Base-by-base conservation (phyloP, 2,329 filamentous ascomycete species). In the Teratosphaeria nubilosa region DNA sequence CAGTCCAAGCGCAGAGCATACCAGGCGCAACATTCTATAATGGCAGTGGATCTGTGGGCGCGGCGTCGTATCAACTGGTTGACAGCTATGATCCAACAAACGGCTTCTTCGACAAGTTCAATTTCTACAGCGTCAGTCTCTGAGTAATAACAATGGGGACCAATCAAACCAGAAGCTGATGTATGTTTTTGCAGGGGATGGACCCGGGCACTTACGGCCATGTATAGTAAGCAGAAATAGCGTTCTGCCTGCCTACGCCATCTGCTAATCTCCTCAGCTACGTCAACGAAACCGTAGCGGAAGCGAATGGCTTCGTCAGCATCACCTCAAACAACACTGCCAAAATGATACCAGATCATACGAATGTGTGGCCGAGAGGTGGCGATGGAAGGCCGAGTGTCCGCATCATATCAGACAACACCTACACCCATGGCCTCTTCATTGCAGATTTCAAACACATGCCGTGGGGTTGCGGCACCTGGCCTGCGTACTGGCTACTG, bases 401-500 rank as follows among this genome's bases (percentile, higher is more conserved):
- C 7, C 69, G 73, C 4, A 50, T 75, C 20, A 62, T 68, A 56
- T 72, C 68, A 58, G 68, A 72, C 60, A 73, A 73, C 34, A 66
- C 64, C 22, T 75, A 74, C 59, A 70, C 63, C 7, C 68, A 71
- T 58, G 73, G 73, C 9, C 64, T 75, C 1, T 75, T 75, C 64
- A 65, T 75, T 37, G 62, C 74, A 24, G 72, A 75, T 57, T 58
- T 73, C 9, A 63, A 59, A 6, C 72, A 75, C 58, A 74, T 74
- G 69, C 73, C 73, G 0, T 66, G 58, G 30, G 69, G 70, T 3
- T 73, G 71, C 63, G 73, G 73, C 9, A 72, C 71, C 11, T 76
- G 74, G 74, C 74, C 74, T 2, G 72, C 72, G 1, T 73, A 73
- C 56, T 76, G 74, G 74, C 67, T 73, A 4, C 61, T 72, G 22